Percentiles rank a stretch among this genome's conserved stretches.
Evolutionary conservation across 495 filamentous ascomycete genomes (phyloP).

Genomic region (Penicillium diatomitis): DNA sequence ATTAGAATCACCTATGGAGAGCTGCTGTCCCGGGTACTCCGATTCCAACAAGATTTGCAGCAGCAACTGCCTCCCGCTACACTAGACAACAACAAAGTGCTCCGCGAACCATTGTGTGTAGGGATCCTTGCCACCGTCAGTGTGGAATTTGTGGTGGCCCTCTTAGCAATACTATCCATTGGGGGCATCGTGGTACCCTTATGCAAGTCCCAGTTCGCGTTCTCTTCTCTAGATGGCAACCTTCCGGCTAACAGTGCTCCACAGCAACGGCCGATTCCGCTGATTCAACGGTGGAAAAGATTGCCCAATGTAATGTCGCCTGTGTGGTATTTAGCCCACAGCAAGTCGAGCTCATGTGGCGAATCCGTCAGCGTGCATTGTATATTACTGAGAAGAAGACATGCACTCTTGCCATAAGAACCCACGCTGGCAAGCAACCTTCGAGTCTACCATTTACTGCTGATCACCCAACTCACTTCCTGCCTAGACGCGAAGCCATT

Average conservation of each 20-base stretch:
- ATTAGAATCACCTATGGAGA: background rate
- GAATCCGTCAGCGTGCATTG: background rate
- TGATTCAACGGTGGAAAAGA: background rate
- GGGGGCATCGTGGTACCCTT: background rate
- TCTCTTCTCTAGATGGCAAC: background rate
- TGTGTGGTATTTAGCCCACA: background rate
- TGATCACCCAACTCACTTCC: background rate
- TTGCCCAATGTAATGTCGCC: background rate
- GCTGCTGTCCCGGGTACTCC: background rate
- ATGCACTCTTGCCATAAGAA: background rate
- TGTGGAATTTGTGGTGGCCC: background rate
- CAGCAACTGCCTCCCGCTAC: background rate
- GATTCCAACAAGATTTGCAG: background rate
- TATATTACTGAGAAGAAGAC: background rate
- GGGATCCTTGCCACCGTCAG: background rate
- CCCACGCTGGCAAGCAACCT: background rate
- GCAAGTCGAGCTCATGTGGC: background rate
- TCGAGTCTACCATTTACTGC: background rate
- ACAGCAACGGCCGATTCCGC: background rate
- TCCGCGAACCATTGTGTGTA: background rate
- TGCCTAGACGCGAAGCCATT: background rate
- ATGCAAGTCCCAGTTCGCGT: background rate
- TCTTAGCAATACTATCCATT: background rate
- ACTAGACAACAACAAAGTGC: background rate
- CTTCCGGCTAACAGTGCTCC: background rate